Base-by-base conservation (phyloP, 768 basidiomycete genomes). In the Dacryopinax spathularia region DNA sequence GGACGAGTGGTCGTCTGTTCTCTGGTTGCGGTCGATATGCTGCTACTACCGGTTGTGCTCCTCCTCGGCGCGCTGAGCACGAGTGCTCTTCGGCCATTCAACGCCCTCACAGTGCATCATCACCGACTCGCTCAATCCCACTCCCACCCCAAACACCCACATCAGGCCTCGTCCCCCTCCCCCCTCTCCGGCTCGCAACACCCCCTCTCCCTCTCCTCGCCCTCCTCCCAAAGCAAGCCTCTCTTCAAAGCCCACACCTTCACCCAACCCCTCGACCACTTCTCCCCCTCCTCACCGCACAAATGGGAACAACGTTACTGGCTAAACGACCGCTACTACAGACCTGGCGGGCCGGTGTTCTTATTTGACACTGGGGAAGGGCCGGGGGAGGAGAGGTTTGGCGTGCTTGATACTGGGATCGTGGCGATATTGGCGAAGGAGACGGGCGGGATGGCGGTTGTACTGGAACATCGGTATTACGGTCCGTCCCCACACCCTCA, bases 331-430 rank as follows among this genome's bases (percentile, higher is more conserved):
- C 81, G 88, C 34, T 84, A 90, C 72, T 97, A 94, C 73, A 77
- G 81, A 62, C 33, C 22, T 66, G 84, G 85, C 43, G 88, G 85
- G 1, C 95, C 94, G 0, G 90, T 97, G 22, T 86, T 91, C 68
- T 83, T 97, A 1, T 75, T 97, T 22, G 95, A 97, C 73, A 91
- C 91, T 0, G 95, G 95, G 16, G 95, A 97, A 75, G 95, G 91
- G 2, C 87, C 82, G 66, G 95, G 91, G 20, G 84, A 83, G 33
- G 70, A 69, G 37, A 68, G 77, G 59, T 60, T 78, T 7, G 73
- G 74, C 0, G 88, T 84, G 76, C 74, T 88, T 22, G 85, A 89
- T 66, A 86, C 82, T 0, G 89, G 93, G 1, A 94, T 97, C 66
- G 81, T 88, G 5, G 88, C 91, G 44, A 94, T 96, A 64, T 77